Base-by-base conservation (phyloP, 2,329 filamentous ascomycete genomes). In the Cordyceps farinosa region DNA sequence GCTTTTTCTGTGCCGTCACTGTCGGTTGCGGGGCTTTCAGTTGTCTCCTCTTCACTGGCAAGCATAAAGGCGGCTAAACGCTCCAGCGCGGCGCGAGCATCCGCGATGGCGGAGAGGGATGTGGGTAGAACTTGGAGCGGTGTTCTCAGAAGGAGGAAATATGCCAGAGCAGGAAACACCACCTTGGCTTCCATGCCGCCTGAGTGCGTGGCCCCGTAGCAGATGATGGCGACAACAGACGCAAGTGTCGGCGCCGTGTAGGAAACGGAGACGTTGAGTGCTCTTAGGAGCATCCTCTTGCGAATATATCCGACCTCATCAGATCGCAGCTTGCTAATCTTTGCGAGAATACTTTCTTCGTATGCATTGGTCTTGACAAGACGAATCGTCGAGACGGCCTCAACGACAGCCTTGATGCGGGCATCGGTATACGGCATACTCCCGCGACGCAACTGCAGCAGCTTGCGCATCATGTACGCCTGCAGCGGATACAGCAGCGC, bases 371-470 rank as follows among this genome's bases (percentile, higher is more conserved):
- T 69, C 52, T 71, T 71, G 65, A 68, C 65, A 7, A 71, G 67
- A 9, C 69, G 69, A n/a, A 71, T 69, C 22, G 68, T 68, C 2
- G 69, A 68, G 36, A 71, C 67, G 11, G 68, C 69, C 47, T 71
- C 70, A 0, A 70, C 65, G 34, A 70, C 68, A 3, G 69, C 67
- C 51, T 69, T 69, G 48, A 71, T 67, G 13, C 70, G 67, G 9
- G 66, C 66, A 40, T 71, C 70, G 15, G 70, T 70, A 29, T 67
- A 69, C 8, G 68, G 69, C 68, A 70, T 71, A 61, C 69, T 71
- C 57, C 57, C 55, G 17, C 67, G 66, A 27, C 70, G 70, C 30
- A 70, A 68, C 5, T 65, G 64, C 2, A 71, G 64, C 10, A 71
- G 62, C 30, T 51, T 63, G 17, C 63, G 52, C 64, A 67, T 67